phyloP scores from a whole-genome alignment of 129 eudicot genomes.

The Saussurea involucrata region DNA sequence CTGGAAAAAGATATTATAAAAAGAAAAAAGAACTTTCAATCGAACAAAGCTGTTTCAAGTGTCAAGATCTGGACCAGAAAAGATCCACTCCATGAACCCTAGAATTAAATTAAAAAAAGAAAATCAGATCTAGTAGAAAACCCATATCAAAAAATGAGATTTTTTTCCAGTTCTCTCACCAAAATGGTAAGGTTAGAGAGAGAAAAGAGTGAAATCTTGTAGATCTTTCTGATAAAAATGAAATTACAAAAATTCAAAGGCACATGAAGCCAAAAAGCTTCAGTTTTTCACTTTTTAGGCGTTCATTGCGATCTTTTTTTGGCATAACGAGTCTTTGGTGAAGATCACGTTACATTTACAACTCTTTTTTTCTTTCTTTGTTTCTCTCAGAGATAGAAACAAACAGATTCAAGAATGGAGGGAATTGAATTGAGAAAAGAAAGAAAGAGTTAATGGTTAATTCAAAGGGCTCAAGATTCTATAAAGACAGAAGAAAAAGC shows the following conservation, averaged over 20 bases:
- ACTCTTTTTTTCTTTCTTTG: background rate
- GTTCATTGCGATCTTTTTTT: conserved; percentile 4
- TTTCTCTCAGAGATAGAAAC: background rate
- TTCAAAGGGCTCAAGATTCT: conserved; percentile 33
- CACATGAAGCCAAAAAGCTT: conserved; percentile 39
- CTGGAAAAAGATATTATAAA: background rate
- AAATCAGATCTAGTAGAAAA: conserved; percentile 29
- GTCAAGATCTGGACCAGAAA: conserved; percentile 28
- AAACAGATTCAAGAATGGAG: background rate
- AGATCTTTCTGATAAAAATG: conserved; percentile 20
- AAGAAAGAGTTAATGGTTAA: conserved; percentile 19
- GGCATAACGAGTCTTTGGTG: conserved; percentile 13
- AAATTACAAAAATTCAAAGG: conserved; percentile 8
- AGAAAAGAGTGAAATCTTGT: conserved; percentile 24
- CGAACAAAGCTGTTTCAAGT: conserved; percentile 14
- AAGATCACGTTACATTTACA: conserved; percentile 23
- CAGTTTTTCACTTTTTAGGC: conserved; percentile 19
- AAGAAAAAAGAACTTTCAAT: background rate
- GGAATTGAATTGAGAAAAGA: conserved; percentile 8
- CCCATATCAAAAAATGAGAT: conserved; percentile 25
- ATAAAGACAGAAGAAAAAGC: conserved; percentile 30
- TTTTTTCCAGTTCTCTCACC: conserved; percentile 15
- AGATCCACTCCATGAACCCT: conserved; percentile 11
- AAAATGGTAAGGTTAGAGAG: conserved; percentile 37
- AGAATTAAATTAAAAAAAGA: background rate